These are phyloP conservation scores for Aspergillus avenaceus DNA, from an alignment of 495 filamentous ascomycete genomes.

Conservation along the genomic window DNA sequence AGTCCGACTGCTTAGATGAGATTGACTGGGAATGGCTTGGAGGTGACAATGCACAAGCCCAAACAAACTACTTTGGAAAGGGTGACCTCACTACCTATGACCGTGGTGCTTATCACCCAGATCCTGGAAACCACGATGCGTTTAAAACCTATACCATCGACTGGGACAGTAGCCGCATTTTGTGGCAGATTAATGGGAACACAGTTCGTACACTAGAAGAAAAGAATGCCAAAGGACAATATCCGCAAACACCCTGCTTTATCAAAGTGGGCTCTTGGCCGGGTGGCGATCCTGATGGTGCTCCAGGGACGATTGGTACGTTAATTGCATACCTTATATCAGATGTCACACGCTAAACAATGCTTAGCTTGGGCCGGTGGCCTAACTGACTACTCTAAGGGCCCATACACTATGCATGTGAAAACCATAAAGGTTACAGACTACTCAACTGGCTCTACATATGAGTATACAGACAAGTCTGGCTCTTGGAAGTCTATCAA, in stretches of 20 bases:
- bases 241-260: conserved; percentile 84
- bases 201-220: conserved; percentile 65
- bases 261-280: conserved; percentile 83
- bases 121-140: conserved; percentile 46
- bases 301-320: conserved; percentile 63
- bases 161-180: conserved; percentile 69
- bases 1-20: conserved; percentile 84
- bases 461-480: conserved; percentile 70
- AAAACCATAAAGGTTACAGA: conserved; percentile 73
- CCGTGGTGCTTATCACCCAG: conserved; percentile 55
- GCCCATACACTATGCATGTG: conserved; percentile 82
- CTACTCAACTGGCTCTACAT: conserved; percentile 83
- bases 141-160: conserved; percentile 82
- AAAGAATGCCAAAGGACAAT: conserved; percentile 60
- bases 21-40: conserved; percentile 89
- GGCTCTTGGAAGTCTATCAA: conserved; percentile 79
- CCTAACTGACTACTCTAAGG: conserved; percentile 68
- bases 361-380: conserved; percentile 78
- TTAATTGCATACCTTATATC: not conserved
- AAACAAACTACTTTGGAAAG: conserved; percentile 88
- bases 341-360: conserved; percentile 11
- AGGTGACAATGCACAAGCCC: conserved; percentile 54
- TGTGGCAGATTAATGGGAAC: conserved; percentile 69
- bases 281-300: conserved; percentile 67
- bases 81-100: conserved; percentile 64